Conservation (phyloP, 305 asterid genomes). For the Fraxinus angustifolia region DNA sequence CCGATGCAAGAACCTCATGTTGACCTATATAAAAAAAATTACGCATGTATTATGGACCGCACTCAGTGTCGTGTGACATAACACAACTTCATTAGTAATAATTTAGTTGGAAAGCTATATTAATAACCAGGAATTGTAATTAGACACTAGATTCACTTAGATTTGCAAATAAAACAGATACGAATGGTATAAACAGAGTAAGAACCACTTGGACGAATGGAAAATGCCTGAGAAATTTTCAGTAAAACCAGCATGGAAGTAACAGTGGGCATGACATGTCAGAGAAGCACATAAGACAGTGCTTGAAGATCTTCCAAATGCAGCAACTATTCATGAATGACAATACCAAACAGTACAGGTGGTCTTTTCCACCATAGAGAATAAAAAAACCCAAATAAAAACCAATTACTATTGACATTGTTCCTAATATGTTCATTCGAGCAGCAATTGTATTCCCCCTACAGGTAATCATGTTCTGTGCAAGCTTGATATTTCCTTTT, state of each 20-base stretch:
- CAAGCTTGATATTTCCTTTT: background rate
- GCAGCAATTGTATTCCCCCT: background rate
- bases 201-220: background rate
- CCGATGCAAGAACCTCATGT: conserved; percentile 97
- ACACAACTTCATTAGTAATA: background rate
- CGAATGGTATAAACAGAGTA: background rate
- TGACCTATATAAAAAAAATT: conserved; percentile 57
- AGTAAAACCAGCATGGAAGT: background rate
- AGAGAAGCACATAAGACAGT: background rate
- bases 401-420: background rate
- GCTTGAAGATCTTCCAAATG: background rate
- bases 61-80: conserved; percentile 14
- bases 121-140: conserved; percentile 8
- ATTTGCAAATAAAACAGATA: conserved; percentile 11
- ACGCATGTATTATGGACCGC: conserved; percentile 14
- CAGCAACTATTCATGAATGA: background rate
- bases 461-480: background rate
- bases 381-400: background rate
- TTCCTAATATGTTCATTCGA: background rate
- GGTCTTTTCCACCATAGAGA: background rate
- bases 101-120: background rate
- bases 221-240: background rate
- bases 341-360: background rate
- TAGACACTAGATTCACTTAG: background rate
- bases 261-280: background rate